These are phyloP conservation scores for Gossypium davidsonii DNA, from an alignment of 441 rosid genomes.

Conservation along the genomic window DNA sequence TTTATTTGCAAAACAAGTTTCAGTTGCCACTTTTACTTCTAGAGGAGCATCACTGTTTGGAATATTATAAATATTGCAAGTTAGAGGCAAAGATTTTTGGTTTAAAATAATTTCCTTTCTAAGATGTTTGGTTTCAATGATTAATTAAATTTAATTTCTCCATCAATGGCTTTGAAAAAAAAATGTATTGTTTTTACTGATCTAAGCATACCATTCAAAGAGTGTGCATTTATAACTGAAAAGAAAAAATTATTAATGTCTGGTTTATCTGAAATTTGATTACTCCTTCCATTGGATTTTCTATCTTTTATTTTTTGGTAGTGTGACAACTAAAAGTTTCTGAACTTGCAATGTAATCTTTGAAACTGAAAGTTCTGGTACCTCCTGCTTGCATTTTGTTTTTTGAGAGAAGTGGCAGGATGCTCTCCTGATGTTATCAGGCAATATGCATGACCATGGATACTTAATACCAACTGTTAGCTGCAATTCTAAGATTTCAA, in stretches of 20 bases:
- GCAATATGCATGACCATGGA: not conserved
- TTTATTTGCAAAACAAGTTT: not conserved
- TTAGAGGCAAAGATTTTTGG: not conserved
- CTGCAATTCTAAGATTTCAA: not conserved
- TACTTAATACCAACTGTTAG: not conserved
- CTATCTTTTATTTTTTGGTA: not conserved
- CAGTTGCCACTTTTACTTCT: not conserved
- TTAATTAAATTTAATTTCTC: not conserved
- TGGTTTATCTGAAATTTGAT: not conserved
- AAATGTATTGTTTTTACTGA: not conserved
- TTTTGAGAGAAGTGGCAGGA: not conserved
- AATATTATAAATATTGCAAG: not conserved
- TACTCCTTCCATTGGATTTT: not conserved
- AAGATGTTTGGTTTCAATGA: not conserved
- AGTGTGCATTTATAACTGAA: not conserved
- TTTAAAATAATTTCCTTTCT: not conserved
- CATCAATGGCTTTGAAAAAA: not conserved
- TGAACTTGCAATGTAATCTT: not conserved
- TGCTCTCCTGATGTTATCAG: not conserved
- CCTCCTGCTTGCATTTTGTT: conserved; percentile 3
- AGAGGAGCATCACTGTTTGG: not conserved
- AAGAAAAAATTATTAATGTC: not conserved
- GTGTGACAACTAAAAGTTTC: not conserved
- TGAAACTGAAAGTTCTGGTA: not conserved
- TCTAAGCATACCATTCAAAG: not conserved